These are phyloP conservation scores for Medakamo hakoo DNA, from an alignment of 139 green algal genomes.

Conservation along the genomic window DNA sequence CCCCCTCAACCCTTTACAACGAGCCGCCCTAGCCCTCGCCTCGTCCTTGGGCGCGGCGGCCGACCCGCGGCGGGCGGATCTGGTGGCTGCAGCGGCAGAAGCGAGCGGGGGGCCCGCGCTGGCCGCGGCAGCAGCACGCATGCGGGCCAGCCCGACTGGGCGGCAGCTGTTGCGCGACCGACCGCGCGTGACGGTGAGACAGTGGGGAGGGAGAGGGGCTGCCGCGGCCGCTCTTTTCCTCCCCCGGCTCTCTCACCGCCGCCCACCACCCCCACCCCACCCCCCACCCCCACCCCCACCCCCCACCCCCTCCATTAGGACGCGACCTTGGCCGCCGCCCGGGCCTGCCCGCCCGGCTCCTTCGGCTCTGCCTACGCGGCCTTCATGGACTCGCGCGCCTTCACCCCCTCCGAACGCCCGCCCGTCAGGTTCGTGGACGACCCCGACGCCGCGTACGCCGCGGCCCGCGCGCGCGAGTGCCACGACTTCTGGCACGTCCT, in stretches of 20 bases:
- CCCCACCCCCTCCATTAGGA: too few relatives aligned
- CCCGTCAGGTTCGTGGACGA: conserved; percentile 84
- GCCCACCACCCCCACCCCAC: too few relatives aligned
- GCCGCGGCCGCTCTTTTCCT: neutral
- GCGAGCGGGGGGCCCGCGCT: conserved; percentile 33
- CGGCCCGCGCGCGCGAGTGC: conserved; percentile 56
- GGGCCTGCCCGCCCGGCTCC: conserved; percentile 34
- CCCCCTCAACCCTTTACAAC: conserved; percentile 39
- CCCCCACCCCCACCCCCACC: too few relatives aligned
- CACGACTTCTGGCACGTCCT: conserved; percentile 95
- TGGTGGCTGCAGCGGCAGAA: conserved; percentile 69
- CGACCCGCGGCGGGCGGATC: conserved; percentile 42
- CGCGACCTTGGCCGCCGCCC: conserved; percentile 25
- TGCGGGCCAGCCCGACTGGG: conserved; percentile 40
- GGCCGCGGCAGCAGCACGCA: conserved; percentile 33
- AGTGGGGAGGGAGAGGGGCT: neutral
- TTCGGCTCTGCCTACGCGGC: conserved; percentile 76
- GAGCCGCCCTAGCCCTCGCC: conserved; percentile 38
- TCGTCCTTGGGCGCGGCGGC: conserved; percentile 34
- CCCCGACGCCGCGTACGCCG: conserved; percentile 78
- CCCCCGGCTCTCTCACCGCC: neutral
- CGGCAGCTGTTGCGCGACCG: conserved; percentile 48
- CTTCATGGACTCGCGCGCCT: conserved; percentile 77
- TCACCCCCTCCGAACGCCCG: conserved; percentile 70
- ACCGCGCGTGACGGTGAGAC: conserved; percentile 51